phyloP scores from a whole-genome alignment of 2,329 filamentous ascomycete genomes.

The Neofusicoccum parvum region DNA sequence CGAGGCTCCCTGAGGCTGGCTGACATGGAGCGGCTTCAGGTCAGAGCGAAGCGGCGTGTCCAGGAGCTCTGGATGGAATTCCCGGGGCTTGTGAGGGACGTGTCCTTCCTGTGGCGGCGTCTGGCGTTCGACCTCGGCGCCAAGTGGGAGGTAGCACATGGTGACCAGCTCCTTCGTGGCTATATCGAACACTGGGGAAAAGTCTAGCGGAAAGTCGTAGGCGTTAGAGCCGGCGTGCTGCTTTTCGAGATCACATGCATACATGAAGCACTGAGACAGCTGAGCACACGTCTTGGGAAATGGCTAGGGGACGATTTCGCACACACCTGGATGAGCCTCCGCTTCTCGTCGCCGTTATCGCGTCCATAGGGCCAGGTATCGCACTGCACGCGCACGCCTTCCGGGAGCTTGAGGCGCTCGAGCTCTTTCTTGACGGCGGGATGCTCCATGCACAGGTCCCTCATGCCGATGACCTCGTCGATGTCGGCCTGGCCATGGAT shows the following conservation, averaged over 20 bases:
- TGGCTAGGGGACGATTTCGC: not conserved
- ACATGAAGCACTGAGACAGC: constrained; percentile 40
- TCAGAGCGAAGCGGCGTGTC: constrained; percentile 22
- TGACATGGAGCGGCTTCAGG: constrained; percentile 28
- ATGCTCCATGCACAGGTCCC: constrained; percentile 8
- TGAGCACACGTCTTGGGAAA: not conserved
- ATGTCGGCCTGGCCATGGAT: constrained; percentile 52
- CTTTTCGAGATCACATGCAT: constrained; percentile 42
- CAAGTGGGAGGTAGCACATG: constrained; percentile 50
- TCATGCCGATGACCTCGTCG: constrained; percentile 51
- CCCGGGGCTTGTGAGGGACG: constrained; percentile 37
- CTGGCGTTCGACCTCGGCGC: constrained; percentile 33
- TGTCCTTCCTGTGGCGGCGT: constrained; percentile 46
- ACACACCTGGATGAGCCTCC: constrained; percentile 2
- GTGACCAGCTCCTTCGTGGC: constrained; percentile 54
- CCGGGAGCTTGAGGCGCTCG: not conserved
- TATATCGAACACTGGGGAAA: constrained; percentile 54
- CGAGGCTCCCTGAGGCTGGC: constrained; percentile 32
- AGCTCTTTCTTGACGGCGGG: constrained; percentile 9
- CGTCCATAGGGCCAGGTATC: constrained; percentile 3
- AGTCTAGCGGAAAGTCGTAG: constrained; percentile 62
- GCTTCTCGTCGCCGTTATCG: not conserved
- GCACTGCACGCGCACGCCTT: not conserved
- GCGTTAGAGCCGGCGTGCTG: constrained; percentile 52
- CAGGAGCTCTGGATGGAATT: constrained; percentile 31